A percentile compares a stretch with the other conserved stretches of the same genome.
These are phyloP conservation scores for Rubia peregrina DNA, from an alignment of 305 asterid species.

Conservation along the genomic window DNA sequence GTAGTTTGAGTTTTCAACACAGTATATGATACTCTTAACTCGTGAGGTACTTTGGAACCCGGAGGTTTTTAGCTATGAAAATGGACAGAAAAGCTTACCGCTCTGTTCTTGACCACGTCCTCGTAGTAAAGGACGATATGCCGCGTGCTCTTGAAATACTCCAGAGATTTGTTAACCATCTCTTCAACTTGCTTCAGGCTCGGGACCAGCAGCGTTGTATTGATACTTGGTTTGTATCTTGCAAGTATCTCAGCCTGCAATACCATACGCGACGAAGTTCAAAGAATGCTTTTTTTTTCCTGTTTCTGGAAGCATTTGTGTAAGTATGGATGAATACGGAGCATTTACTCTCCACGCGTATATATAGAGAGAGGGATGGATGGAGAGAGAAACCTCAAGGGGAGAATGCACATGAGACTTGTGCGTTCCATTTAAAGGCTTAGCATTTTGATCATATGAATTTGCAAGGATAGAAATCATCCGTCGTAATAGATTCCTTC, in stretches of 20 bases:
- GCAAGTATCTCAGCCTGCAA: conserved; percentile 83
- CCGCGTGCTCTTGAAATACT: conserved; percentile 66
- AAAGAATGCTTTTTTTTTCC: not conserved
- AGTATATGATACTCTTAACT: not conserved
- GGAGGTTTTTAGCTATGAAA: not conserved
- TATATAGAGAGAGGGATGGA: conserved; percentile 1
- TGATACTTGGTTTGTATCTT: conserved; percentile 60
- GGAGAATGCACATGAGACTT: conserved; percentile 85
- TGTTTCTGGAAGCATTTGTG: not conserved
- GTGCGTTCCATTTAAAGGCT: conserved; percentile 75
- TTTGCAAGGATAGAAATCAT: conserved; percentile 78
- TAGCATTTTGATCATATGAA: conserved; percentile 73
- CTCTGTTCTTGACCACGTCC: conserved; percentile 60
- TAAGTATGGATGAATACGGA: not conserved
- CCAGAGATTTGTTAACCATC: conserved; percentile 52
- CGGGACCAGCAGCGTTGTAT: conserved; percentile 48
- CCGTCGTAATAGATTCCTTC: conserved; percentile 75
- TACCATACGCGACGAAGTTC: not conserved
- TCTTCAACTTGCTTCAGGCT: conserved; percentile 58
- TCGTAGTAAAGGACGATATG: conserved; percentile 77
- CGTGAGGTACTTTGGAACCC: not conserved
- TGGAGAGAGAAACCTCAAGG: conserved; percentile 47
- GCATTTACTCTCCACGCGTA: not conserved
- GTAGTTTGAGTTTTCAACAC: not conserved
- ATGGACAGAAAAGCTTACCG: conserved; percentile 39